Conservation (phyloP, 2,329 filamentous ascomycete species). For the Colletotrichum orchidophilum region DNA sequence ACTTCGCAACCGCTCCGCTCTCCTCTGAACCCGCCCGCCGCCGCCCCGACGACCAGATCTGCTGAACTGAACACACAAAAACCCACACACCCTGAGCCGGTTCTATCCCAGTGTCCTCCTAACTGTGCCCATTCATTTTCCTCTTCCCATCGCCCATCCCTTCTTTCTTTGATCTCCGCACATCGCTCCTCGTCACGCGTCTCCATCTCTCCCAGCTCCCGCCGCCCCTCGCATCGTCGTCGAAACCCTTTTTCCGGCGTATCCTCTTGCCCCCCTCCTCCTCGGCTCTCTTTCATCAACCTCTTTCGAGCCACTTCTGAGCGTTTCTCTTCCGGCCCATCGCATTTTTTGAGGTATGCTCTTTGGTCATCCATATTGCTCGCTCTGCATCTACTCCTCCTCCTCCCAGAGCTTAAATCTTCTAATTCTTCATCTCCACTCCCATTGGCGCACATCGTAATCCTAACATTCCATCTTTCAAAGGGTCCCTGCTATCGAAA, state of each 20-base stretch:
- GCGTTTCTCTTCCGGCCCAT: slow-evolving; percentile 18
- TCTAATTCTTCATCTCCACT: neutral
- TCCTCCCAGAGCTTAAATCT: neutral
- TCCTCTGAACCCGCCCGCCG: neutral
- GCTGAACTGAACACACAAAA: slow-evolving; percentile 23
- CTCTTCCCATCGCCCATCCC: slow-evolving; percentile 12
- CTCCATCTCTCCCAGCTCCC: slow-evolving; percentile 21
- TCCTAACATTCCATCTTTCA: slow-evolving; percentile 15
- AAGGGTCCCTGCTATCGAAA: slow-evolving; percentile 6
- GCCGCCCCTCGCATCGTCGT: slow-evolving; percentile 30
- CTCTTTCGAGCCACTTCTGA: slow-evolving; percentile 29
- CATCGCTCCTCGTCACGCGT: slow-evolving; percentile 29
- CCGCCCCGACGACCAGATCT: slow-evolving; percentile 23
- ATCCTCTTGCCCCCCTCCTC: neutral
- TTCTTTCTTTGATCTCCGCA: slow-evolving; percentile 29
- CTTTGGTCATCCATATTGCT: neutral
- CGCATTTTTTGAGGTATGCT: slow-evolving; percentile 23
- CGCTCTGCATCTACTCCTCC: neutral
- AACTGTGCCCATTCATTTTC: slow-evolving; percentile 32
- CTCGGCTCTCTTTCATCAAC: slow-evolving; percentile 11
- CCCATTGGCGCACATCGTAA: slow-evolving; percentile 10
- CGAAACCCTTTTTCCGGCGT: slow-evolving; percentile 30
- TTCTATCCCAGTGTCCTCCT: slow-evolving; percentile 25
- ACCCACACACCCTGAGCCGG: slow-evolving; percentile 25
- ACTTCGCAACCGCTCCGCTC: slow-evolving; percentile 18